phyloP scores from a whole-genome alignment of 805 yeast genomes.

The Ogataea paraovalis region DNA sequence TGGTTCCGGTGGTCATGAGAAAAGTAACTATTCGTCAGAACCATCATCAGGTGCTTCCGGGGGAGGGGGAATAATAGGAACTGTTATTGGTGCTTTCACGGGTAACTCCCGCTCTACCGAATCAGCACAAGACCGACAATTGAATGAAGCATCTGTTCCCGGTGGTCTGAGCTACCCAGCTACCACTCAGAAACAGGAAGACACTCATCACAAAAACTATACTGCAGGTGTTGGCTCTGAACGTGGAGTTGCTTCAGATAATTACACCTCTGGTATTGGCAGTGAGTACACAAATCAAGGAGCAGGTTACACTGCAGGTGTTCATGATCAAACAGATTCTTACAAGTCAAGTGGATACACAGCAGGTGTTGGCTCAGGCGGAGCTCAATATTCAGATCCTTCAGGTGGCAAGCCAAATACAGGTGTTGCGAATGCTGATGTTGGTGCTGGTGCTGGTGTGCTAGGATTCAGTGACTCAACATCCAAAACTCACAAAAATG shows the following conservation, averaged over 20 bases:
- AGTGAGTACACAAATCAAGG: background rate
- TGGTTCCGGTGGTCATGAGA: slow-evolving; percentile 5
- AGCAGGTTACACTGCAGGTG: background rate
- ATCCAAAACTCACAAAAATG: too few species aligned
- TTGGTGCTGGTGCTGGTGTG: slow-evolving; percentile 6
- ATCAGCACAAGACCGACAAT: too few species aligned
- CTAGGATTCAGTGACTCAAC: background rate
- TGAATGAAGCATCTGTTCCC: too few species aligned
- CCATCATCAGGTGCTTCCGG: too few species aligned
- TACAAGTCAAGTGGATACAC: background rate
- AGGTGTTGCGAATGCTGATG: slow-evolving; percentile 11
- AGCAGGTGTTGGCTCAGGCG: background rate
- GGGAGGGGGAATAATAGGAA: too few species aligned
- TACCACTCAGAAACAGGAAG: too few species aligned
- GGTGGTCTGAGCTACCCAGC: too few species aligned
- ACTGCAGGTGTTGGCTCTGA: background rate
- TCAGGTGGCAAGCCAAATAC: slow-evolving; percentile 4
- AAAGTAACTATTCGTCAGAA: background rate
- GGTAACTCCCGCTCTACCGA: too few species aligned
- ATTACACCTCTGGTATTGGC: background rate
- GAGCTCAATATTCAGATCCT: background rate
- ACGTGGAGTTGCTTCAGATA: background rate
- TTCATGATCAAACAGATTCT: background rate
- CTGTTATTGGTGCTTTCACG: too few species aligned
- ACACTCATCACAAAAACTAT: background rate